These are phyloP conservation scores for Krasilnikovozyma curviuscula DNA, from an alignment of 768 basidiomycete genomes.

Conservation along the genomic window DNA sequence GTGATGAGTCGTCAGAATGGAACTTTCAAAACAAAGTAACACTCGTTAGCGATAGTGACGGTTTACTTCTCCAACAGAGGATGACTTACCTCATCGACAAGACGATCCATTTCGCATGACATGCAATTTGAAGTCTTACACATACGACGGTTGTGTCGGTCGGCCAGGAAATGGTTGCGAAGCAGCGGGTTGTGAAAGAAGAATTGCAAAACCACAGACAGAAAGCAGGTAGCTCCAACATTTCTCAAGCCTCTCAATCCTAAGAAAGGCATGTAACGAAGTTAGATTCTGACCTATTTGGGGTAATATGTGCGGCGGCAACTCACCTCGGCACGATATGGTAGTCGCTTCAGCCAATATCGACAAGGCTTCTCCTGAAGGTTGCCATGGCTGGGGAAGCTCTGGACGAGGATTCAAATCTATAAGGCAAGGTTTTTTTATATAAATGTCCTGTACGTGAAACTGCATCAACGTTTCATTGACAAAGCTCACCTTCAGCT, in stretches of 20 bases:
- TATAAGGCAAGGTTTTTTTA: too few species aligned
- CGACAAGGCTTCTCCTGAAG: constrained; percentile 31
- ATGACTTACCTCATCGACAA: constrained; percentile 24
- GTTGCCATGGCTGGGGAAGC: constrained; percentile 36
- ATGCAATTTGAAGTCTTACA: constrained; percentile 36
- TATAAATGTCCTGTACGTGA: too few species aligned
- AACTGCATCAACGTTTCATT: too few species aligned
- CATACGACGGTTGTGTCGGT: constrained; percentile 52
- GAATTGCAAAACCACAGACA: constrained; percentile 76
- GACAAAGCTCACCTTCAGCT: too few species aligned
- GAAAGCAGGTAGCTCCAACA: constrained; percentile 81
- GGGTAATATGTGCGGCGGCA: neutral
- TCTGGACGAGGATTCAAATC: neutral
- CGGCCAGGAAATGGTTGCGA: constrained; percentile 71
- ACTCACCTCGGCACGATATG: constrained; percentile 55
- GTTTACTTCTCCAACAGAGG: constrained; percentile 34
- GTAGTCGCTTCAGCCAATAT: constrained; percentile 35
- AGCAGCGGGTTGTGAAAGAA: constrained; percentile 78
- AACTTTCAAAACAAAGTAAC: constrained; percentile 22
- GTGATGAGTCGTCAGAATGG: constrained; percentile 34
- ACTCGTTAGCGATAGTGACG: neutral
- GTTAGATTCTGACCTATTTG: neutral
- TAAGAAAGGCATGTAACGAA: constrained; percentile 19
- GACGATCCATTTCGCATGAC: constrained; percentile 80
- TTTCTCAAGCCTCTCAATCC: constrained; percentile 71